Base-by-base conservation (phyloP, 108 stramenopile species). In the Conticribra weissflogii region DNA sequence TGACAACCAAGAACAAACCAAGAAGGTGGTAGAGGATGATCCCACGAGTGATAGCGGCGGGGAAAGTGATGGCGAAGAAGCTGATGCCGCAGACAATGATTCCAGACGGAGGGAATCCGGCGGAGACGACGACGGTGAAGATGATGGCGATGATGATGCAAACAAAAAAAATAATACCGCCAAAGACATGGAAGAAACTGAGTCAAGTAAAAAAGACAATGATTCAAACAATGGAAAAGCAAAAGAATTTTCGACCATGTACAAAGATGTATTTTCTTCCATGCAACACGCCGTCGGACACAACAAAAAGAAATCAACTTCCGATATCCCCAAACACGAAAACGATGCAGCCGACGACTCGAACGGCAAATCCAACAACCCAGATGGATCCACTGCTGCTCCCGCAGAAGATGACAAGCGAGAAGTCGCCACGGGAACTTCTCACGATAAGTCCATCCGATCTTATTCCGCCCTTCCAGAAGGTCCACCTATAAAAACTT, bases 361-460 rank as follows among this genome's bases (percentile, higher is more conserved):
- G 54, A 24, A 59, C 44, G 50, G 59, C 16, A 34, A 27, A 65
- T n/a, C 68, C 23, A 41, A 5, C 16, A 28, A n/a, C 54, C 41
- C 17, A 14, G 55, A 17, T 21, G 16, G 19, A 64, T 41, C 58
- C 15, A 56, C 33, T 4, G 60, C 75, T 18, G 51, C 59, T 21
- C 58, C 18, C 21, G 30, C 59, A 29, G 52, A 70, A 41, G 73
- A 83, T 4, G 76, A 72, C 27, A 78, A 81, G 8, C 71, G 84
- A 33, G 81, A 82, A 36, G 85, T 92, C 32, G 76, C 89, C 45
- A 93, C 92, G 0, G 92, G 92, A 58, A 94, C 93, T 17, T 85
- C 89, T 3, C 89, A 91, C 73, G 95, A 94, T 51, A 94, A 94
- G 74, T 86, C 93, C 3, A 90, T 94, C 33, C 70, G 89, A 60